Percentiles rank a stretch among this genome's conserved stretches.
phyloP scores from a whole-genome alignment of 306 rosid genomes.

The Styphnolobium japonicum region DNA sequence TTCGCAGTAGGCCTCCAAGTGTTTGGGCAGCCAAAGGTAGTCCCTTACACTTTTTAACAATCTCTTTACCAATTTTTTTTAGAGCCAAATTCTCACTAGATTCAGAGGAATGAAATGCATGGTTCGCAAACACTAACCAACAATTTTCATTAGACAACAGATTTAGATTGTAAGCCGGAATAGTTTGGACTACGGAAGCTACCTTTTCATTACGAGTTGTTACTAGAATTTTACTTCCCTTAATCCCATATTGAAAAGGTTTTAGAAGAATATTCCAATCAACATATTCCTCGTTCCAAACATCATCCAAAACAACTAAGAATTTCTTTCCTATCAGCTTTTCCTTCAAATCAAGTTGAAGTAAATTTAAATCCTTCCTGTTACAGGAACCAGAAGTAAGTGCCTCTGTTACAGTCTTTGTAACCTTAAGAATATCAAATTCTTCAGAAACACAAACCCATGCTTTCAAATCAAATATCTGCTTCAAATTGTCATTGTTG shows the following conservation, averaged over 20 bases:
- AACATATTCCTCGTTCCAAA: constrained; percentile 2
- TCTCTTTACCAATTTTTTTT: background rate
- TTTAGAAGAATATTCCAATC: background rate
- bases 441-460: constrained; percentile 31
- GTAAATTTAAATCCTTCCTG: background rate
- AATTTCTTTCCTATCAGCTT: background rate
- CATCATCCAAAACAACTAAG: constrained; percentile 23
- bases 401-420: background rate
- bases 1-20: constrained; percentile 13
- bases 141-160: background rate
- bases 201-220: too few relatives aligned
- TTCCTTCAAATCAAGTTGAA: background rate
- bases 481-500: background rate
- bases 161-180: background rate
- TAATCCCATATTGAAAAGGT: background rate
- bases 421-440: background rate
- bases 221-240: too few relatives aligned
- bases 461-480: background rate
- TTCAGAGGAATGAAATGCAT: background rate
- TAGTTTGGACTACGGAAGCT: background rate
- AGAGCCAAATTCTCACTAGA: background rate
- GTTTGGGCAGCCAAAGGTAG: constrained; percentile 30
- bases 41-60: constrained; percentile 23
- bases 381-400: background rate
- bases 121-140: background rate